Conservation (phyloP, 139 green algal genomes). For the Coelastrella sp. region DNA sequence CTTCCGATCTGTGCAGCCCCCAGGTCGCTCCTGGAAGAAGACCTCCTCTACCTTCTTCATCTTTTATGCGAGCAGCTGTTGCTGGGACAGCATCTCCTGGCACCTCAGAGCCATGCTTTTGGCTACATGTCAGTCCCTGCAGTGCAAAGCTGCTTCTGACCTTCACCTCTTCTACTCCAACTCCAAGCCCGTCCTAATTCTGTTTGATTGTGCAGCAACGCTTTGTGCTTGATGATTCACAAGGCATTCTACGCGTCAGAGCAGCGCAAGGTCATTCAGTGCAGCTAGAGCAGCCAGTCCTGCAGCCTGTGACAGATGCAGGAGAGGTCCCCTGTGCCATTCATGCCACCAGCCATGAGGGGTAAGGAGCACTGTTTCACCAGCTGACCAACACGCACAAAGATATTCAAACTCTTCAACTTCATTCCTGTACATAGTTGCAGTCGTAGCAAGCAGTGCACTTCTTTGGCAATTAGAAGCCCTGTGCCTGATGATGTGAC, state of each 20-base stretch:
- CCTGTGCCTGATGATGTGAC: too few relatives aligned
- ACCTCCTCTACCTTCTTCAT: neutral
- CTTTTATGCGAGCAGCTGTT: too few relatives aligned
- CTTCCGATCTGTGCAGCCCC: too few relatives aligned
- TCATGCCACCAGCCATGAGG: constrained; percentile 65
- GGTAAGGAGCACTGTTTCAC: constrained; percentile 19
- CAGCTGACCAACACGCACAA: neutral
- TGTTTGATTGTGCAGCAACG: constrained; percentile 55
- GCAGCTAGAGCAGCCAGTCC: constrained; percentile 60
- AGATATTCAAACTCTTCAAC: too few relatives aligned
- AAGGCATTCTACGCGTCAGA: constrained; percentile 54
- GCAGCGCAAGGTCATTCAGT: constrained; percentile 72
- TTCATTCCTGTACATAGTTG: neutral
- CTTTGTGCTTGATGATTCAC: constrained; percentile 65
- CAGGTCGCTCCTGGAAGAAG: too few relatives aligned
- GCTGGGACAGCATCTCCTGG: neutral
- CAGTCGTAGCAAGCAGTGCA: too few relatives aligned
- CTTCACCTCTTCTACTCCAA: neutral
- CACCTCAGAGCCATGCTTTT: neutral
- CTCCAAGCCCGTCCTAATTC: neutral
- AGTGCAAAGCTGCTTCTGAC: neutral
- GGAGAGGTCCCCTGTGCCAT: constrained; percentile 51
- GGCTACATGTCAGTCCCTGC: neutral
- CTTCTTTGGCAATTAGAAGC: too few relatives aligned
- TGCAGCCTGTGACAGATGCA: constrained; percentile 56